Percentiles rank a stretch among this genome's conserved stretches.
These are phyloP conservation scores for Fusarium fracticaudum DNA, from an alignment of 2,329 filamentous ascomycete species.

Conservation along the genomic window DNA sequence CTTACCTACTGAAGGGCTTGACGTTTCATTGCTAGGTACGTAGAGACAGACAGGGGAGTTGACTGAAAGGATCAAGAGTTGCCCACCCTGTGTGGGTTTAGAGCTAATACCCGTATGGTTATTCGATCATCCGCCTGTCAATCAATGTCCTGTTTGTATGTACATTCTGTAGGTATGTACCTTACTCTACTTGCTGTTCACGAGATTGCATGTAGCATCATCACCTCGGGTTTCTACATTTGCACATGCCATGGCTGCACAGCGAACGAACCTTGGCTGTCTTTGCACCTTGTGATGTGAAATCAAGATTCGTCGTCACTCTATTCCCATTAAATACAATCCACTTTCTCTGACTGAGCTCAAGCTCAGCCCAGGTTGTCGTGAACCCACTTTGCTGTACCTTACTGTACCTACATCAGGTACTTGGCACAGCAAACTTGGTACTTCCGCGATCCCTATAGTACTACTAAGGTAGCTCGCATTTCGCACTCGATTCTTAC, in stretches of 20 bases:
- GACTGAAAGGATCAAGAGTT: not conserved
- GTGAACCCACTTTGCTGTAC: constrained; percentile 17
- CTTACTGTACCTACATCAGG: constrained; percentile 2
- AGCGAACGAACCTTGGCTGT: constrained; percentile 1
- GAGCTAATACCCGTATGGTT: not conserved
- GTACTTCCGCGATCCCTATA: not conserved
- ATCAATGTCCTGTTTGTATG: not conserved
- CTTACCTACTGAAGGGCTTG: not conserved
- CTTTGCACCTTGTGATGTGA: not conserved
- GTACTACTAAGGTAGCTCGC: not conserved
- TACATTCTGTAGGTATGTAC: not conserved
- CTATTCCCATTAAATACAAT: not conserved
- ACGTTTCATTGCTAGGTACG: not conserved
- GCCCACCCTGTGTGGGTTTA: constrained; percentile 23
- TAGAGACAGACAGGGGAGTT: not conserved
- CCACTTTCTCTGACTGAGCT: constrained; percentile 16
- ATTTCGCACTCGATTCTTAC: not conserved
- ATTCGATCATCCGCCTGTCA: constrained; percentile 16
- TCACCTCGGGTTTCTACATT: constrained; percentile 15
- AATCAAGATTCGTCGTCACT: constrained; percentile 1
- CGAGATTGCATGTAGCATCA: constrained; percentile 3
- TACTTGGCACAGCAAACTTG: not conserved
- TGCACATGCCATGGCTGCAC: constrained; percentile 19
- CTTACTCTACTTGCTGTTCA: not conserved
- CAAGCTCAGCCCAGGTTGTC: not conserved